These are phyloP conservation scores for Corinectria fuckeliana DNA, from an alignment of 2,329 filamentous ascomycete species.

Conservation along the genomic window DNA sequence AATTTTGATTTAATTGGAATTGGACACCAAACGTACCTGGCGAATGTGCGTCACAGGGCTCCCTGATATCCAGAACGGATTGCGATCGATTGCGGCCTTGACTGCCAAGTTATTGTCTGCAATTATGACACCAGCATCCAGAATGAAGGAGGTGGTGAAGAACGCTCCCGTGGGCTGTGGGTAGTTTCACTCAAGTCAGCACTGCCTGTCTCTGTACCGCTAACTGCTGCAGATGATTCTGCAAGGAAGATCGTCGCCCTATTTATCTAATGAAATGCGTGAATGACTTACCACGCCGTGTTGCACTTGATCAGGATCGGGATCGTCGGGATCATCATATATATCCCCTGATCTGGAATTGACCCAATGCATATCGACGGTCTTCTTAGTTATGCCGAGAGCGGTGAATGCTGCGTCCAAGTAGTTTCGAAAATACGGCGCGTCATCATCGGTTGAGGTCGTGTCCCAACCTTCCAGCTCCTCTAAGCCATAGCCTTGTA, in stretches of 20 bases:
- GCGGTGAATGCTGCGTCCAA: constrained; percentile 1
- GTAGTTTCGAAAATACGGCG: neutral
- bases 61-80: too few relatives aligned
- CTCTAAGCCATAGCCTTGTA: neutral
- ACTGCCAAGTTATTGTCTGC: constrained; percentile 5
- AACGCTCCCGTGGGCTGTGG: neutral
- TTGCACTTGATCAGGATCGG: neutral
- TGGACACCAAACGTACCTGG: neutral
- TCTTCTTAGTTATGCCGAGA: neutral
- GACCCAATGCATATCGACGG: neutral
- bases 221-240: neutral
- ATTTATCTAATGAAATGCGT: neutral
- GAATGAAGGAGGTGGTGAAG: neutral
- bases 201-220: neutral
- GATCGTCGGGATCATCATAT: neutral
- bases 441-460: neutral
- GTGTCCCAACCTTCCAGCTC: neutral
- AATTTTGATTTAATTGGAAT: neutral
- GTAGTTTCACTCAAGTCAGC: neutral
- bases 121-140: constrained; percentile 9
- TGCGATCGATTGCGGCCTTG: neutral
- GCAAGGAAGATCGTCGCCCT: neutral
- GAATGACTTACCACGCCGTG: neutral
- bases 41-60: neutral
- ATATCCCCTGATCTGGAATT: neutral